These are phyloP conservation scores for Phenoliferia sp. DNA, from an alignment of 1,284 basidiomycete genomes.

Conservation along the genomic window DNA sequence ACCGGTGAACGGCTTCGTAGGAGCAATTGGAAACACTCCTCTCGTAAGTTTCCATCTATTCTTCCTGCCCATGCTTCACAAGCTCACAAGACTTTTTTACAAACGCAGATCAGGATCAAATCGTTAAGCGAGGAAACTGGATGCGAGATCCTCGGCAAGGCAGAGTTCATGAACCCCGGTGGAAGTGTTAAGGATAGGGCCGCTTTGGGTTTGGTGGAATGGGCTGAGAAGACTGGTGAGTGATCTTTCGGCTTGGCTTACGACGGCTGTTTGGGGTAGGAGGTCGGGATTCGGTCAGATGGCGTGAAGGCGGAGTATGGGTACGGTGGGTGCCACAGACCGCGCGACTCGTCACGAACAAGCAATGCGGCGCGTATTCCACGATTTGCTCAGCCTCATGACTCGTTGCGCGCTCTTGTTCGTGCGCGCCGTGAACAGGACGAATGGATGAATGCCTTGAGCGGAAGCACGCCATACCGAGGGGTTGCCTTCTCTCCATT, in stretches of 20 bases:
- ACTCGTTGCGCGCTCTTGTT: no score
- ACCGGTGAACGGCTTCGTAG: slow-evolving; percentile 66
- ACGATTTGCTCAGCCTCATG: no score
- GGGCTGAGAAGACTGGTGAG: slow-evolving; percentile 82
- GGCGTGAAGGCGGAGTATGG: no score
- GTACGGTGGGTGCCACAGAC: no score
- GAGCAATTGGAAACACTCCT: slow-evolving; percentile 90
- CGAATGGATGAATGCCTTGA: not conserved
- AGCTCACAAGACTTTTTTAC: not conserved
- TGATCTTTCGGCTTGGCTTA: slow-evolving; percentile 35
- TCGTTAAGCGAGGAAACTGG: slow-evolving; percentile 81
- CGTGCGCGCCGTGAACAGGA: no score
- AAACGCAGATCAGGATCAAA: slow-evolving; percentile 70
- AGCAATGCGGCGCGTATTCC: no score
- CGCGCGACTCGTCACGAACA: no score
- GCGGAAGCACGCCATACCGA: not conserved
- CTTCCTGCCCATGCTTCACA: not conserved
- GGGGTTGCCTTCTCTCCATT: no score
- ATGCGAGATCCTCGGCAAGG: slow-evolving; percentile 86
- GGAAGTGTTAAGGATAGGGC: slow-evolving; percentile 98
- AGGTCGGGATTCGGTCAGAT: no score
- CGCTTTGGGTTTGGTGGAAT: slow-evolving; percentile 79
- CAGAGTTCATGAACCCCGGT: slow-evolving; percentile 98
- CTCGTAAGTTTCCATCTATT: slow-evolving; percentile 51
- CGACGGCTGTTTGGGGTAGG: not conserved